Percentiles rank a stretch among this genome's conserved stretches.
Evolutionary conservation across 371 early-diverging fungal species (phyloP).

Genomic region (Circinella minor): DNA sequence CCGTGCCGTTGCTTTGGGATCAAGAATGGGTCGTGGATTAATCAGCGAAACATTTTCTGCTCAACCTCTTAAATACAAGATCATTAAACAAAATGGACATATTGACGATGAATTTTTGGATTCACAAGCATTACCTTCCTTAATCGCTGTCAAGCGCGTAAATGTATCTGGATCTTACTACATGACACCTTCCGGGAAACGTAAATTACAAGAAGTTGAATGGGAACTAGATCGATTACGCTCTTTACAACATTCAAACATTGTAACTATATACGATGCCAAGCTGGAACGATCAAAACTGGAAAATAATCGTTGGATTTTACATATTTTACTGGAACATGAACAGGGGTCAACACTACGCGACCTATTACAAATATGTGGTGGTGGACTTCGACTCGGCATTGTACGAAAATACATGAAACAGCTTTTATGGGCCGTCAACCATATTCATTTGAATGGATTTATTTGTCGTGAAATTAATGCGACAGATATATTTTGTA

Average conservation of each 20-base stretch:
- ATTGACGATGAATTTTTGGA: constrained; percentile 28
- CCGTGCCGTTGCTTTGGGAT: constrained; percentile 46
- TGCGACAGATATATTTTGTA: constrained; percentile 45
- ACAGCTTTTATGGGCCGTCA: constrained; percentile 62
- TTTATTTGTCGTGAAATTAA: constrained; percentile 62
- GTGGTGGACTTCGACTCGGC: constrained; percentile 48
- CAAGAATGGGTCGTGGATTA: constrained; percentile 41
- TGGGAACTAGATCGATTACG: constrained; percentile 63
- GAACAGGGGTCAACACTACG: constrained; percentile 48
- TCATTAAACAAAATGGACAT: constrained; percentile 17
- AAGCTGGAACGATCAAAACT: constrained; percentile 48
- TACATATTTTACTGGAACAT: constrained; percentile 63
- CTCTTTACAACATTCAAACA: constrained; percentile 57
- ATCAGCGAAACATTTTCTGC: constrained; percentile 47
- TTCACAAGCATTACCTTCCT: constrained; percentile 27
- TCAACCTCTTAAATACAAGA: constrained; percentile 41
- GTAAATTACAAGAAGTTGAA: constrained; percentile 64
- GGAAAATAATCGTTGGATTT: constrained; percentile 46
- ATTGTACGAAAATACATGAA: constrained; percentile 62
- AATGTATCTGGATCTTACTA: constrained; percentile 47
- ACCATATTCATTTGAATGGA: constrained; percentile 60
- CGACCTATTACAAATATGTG: constrained; percentile 55
- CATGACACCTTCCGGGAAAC: constrained; percentile 58
- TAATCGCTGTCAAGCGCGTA: constrained; percentile 46
- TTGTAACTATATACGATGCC: constrained; percentile 59